Base-by-base conservation (phyloP, 208 protist species). In the Histomonas meleagridis region DNA sequence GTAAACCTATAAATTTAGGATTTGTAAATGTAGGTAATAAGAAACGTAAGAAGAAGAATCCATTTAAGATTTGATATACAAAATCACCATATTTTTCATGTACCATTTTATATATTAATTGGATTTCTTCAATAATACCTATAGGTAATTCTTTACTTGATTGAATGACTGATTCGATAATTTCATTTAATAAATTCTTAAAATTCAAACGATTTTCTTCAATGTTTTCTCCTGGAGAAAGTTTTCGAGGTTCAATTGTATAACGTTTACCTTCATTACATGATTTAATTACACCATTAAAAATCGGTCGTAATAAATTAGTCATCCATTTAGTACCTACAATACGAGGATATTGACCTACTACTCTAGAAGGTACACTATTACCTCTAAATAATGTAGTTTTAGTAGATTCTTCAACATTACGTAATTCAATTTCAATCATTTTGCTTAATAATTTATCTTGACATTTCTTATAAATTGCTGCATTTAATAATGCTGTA, bases 121-220 rank as follows among this genome's bases (percentile, higher is more conserved):
- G 40, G 2, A 40, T 38, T 32, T 51, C 76, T 55, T 46, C 18
- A 23, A 86, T 57, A 38, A 86, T 32, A 38, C 40, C 76, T 28
- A 32, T 55, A n/a, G 76, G 76, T 16, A 86, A 55, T 35, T 14
- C 18, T 26, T 86, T 43, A 16, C 23, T 18, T 1, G 40, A 18
- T n/a, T 5, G 10, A 86, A 55, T 43, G 38, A 86, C 55, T 32
- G 23, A 55, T 9, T 55, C 26, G n/a, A 86, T 55, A 35, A 14
- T 18, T 55, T 86, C 55, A 16, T 26, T 26, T 14, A 86, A 38
- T 21, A 86, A 12, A 53, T 28, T 28, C 38, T 46, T 86, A 46
- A 86, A 86, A 28, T 86, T 86, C 38, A 38, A 32, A 38, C 46
- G 43, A 46, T 86, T 86, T 32, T 86, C 26, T 86, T 86, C 76